Percentiles rank a stretch among this genome's conserved stretches.
phyloP scores from a whole-genome alignment of 257 asterid species.

The Gentiana dahurica region DNA sequence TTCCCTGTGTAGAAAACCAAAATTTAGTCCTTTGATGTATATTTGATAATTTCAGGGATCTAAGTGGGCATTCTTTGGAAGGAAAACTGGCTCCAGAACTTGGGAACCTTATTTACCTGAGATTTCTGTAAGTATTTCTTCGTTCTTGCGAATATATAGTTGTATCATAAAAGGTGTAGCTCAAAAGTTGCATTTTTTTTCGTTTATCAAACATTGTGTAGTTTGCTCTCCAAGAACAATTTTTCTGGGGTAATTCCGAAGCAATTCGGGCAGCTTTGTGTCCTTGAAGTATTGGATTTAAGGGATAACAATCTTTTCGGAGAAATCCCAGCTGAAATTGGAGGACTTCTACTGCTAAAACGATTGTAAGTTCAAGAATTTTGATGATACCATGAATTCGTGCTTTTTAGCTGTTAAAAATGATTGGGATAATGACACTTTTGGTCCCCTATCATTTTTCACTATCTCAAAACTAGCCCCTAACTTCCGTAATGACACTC shows the following conservation, averaged over 20 bases:
- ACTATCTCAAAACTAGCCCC: no score
- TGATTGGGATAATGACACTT: no score
- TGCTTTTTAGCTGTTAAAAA: no score
- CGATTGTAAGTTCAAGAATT: slow-evolving; percentile 40
- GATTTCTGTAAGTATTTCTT: slow-evolving; percentile 53
- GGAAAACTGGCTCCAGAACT: slow-evolving; percentile 73
- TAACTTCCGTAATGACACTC: no score
- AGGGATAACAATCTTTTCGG: slow-evolving; percentile 68
- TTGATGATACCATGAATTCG: no score
- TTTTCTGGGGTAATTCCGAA: slow-evolving; percentile 62
- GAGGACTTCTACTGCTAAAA: slow-evolving; percentile 43
- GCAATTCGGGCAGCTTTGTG: slow-evolving; percentile 45
- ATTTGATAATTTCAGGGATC: slow-evolving; percentile 39
- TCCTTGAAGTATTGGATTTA: slow-evolving; percentile 67
- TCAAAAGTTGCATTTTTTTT: not conserved
- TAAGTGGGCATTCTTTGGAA: slow-evolving; percentile 47
- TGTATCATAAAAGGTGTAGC: not conserved
- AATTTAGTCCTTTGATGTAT: not conserved
- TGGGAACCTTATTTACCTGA: slow-evolving; percentile 58
- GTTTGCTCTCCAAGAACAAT: slow-evolving; percentile 53
- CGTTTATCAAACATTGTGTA: not conserved
- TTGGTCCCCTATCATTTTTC: no score
- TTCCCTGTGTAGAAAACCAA: not conserved
- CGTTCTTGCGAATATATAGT: not conserved
- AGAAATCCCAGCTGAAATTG: slow-evolving; percentile 64